Evolutionary conservation across 2,329 filamentous ascomycete genomes (phyloP), one percentile per base, ranked within the genome.

Genomic region (Colletotrichum sp.): DNA sequence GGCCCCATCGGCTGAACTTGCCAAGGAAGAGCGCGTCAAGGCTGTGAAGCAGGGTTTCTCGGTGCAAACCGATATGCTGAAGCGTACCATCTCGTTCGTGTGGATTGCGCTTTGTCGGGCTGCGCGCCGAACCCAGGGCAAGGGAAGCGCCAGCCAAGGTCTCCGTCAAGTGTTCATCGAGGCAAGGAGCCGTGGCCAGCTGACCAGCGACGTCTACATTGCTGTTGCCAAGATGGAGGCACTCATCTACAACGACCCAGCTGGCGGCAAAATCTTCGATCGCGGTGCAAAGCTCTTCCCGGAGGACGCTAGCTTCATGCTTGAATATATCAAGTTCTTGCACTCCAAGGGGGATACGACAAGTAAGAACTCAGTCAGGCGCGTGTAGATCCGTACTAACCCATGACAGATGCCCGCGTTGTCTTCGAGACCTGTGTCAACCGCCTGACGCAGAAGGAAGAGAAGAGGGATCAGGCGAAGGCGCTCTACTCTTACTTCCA

Each of bases 71-170:
- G 92, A 94, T 32, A 88, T 94, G 18, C 89, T 98, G 26, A 96
- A 94, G 56, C 93, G 94, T 79, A 96, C 95, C 2, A 93, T 99
- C 71, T 98, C 97, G 0, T 96, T 95, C 80, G 93, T 96, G 6
- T 99, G 97, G 97, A 97, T 98, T 81, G 95, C 96, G 18, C 89
- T 98, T 75, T 97, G 98, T 85, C 93, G 97, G 66, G 94, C 96
- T 6, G 98, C 98, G 91, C 94, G 97, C 72, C 95, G 97, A 69
- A 93, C 98, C 18, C 96, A 98, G 84, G 97, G 97, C 77, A 95
- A 96, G 78, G 93, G 93, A 79, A 88, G 84, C 21, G 85, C 88
- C 30, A 85, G 87, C 3, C 88, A 88, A 52, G 97, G 97, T 5
- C 94, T 97, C 79, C 92, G 97, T 76, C 94, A 95, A 79, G 92